Evolutionary conservation across 176 grass and related monocot genomes (phyloP).

Genomic region (Carex scoparia): DNA sequence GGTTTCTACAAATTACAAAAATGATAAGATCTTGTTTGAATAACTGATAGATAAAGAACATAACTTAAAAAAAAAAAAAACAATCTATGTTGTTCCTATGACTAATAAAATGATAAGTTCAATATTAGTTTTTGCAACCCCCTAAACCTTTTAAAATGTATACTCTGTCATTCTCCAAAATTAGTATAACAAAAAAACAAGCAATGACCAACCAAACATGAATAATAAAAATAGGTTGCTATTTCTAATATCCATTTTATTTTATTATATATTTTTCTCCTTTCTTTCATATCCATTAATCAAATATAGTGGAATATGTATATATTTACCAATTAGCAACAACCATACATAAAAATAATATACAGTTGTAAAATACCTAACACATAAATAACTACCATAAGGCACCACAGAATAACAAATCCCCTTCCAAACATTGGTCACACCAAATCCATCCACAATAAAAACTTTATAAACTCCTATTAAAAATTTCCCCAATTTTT

Average conservation of each 20-base stretch:
- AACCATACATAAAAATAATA: background rate
- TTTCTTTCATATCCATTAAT: background rate
- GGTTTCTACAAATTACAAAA: too few species aligned
- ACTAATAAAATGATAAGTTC: too few species aligned
- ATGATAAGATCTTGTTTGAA: too few species aligned
- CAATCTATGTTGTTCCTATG: too few species aligned
- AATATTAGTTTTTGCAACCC: background rate
- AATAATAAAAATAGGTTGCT: background rate
- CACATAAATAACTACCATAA: background rate
- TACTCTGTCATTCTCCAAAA: too few species aligned
- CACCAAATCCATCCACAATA: constrained; percentile 19
- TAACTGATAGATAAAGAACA: too few species aligned
- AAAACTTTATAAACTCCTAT: background rate
- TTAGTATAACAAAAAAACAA: too few species aligned
- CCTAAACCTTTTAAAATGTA: background rate
- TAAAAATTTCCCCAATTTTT: background rate
- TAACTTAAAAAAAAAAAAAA: too few species aligned
- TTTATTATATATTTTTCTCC: background rate
- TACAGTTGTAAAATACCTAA: too few species aligned
- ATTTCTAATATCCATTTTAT: background rate
- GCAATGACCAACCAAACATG: background rate
- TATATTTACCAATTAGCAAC: background rate
- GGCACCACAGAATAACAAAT: background rate
- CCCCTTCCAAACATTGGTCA: background rate
- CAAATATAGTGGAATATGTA: background rate